Evolutionary conservation across 371 early-diverging fungal species (phyloP).

Genomic region (Massospora cicadina): DNA sequence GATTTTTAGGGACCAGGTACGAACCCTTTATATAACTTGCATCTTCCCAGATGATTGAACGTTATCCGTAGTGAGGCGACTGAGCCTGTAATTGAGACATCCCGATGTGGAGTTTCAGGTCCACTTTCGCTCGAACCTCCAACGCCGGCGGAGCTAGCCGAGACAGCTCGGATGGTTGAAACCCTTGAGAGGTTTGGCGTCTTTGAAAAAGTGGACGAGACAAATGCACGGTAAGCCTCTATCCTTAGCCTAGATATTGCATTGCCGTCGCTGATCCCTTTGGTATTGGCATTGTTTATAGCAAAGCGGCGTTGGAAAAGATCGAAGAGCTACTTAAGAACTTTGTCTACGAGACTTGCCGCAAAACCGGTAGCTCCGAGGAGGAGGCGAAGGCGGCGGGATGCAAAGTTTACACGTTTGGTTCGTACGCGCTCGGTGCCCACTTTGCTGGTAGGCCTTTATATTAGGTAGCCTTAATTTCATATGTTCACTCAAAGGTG

Average conservation of each 20-base stretch:
- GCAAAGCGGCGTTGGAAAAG: slow-evolving; percentile 72
- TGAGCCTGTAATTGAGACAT: background rate
- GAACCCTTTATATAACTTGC: too few species aligned
- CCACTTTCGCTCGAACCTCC: slow-evolving; percentile 11
- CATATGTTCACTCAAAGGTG: slow-evolving; percentile 37
- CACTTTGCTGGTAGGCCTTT: slow-evolving; percentile 56
- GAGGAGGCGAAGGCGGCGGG: slow-evolving; percentile 67
- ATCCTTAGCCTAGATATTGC: too few species aligned
- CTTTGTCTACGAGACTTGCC: slow-evolving; percentile 60
- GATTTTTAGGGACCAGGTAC: too few species aligned
- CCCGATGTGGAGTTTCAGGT: slow-evolving; percentile 4
- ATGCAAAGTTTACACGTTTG: slow-evolving; percentile 98
- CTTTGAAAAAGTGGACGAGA: slow-evolving; percentile 40
- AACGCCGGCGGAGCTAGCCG: slow-evolving; percentile 22
- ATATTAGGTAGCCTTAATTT: background rate
- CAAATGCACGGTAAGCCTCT: slow-evolving; percentile 14
- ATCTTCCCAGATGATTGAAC: too few species aligned
- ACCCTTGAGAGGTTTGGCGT: slow-evolving; percentile 29
- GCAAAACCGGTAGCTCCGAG: slow-evolving; percentile 50
- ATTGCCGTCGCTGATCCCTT: too few species aligned
- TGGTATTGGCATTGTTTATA: slow-evolving; percentile 18
- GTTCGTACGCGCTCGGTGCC: slow-evolving; percentile 97
- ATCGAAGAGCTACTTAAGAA: slow-evolving; percentile 70
- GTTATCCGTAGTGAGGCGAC: too few species aligned
- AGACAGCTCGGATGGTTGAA: slow-evolving; percentile 28